These are phyloP conservation scores for Pichia rugopelliculosa DNA, from an alignment of 805 yeast genomes.

Conservation along the genomic window DNA sequence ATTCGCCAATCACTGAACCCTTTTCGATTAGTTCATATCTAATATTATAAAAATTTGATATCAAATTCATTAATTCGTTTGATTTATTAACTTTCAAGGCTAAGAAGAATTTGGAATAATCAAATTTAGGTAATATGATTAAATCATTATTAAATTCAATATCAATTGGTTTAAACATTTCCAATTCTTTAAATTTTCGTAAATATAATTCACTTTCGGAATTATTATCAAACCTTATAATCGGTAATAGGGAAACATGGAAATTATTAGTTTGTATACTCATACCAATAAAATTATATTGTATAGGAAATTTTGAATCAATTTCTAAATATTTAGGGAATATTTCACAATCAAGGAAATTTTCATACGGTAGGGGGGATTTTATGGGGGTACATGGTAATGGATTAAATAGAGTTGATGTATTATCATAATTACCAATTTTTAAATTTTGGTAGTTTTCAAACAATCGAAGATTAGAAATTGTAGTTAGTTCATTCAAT, in stretches of 20 bases:
- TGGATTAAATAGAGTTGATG: not conserved
- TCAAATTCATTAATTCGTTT: not conserved
- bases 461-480: not conserved
- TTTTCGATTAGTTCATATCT: not conserved
- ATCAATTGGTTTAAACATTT: no score
- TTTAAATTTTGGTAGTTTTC: not conserved
- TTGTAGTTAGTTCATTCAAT: not conserved
- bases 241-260: constrained; percentile 20
- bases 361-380: not conserved
- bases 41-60: not conserved
- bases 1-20: not conserved
- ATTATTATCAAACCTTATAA: constrained; percentile 14
- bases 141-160: not conserved
- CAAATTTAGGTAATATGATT: constrained; percentile 8
- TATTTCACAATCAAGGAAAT: not conserved
- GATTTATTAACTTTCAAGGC: not conserved
- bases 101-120: constrained; percentile 12
- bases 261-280: constrained; percentile 6
- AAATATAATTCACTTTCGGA: constrained; percentile 7
- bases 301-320: constrained; percentile 18
- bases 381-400: not conserved
- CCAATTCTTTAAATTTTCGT: constrained; percentile 11
- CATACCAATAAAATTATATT: constrained; percentile 10
- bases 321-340: not conserved
- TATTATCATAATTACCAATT: not conserved